These are phyloP conservation scores for Syzygium jambos DNA, from an alignment of 345 rosid species.

Conservation along the genomic window DNA sequence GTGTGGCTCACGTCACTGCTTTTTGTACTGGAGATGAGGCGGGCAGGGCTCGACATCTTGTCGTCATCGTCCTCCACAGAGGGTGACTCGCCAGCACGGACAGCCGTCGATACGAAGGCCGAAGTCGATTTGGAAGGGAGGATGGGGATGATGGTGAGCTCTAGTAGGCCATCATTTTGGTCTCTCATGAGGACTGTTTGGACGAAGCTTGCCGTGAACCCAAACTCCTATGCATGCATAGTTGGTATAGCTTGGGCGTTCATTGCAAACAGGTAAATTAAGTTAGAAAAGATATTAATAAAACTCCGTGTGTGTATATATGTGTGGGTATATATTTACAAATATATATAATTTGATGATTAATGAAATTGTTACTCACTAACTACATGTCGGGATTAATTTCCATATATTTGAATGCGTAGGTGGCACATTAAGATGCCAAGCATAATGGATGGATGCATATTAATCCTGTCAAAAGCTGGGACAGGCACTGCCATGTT, in stretches of 20 bases:
- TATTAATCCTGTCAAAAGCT: slow-evolving; percentile 71
- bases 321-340: too few relatives aligned
- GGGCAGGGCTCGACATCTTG: slow-evolving; percentile 10
- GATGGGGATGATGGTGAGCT: background rate
- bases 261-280: slow-evolving; percentile 18
- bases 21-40: slow-evolving; percentile 58
- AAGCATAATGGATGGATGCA: slow-evolving; percentile 65
- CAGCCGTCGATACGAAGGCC: background rate
- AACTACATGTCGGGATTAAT: background rate
- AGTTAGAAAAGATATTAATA: background rate
- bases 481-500: slow-evolving; percentile 99
- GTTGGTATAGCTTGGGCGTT: slow-evolving; percentile 40
- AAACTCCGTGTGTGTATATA: background rate
- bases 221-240: slow-evolving; percentile 33
- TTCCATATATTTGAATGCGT: background rate
- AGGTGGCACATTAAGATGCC: slow-evolving; percentile 90
- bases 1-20: slow-evolving; percentile 71
- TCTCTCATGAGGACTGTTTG: slow-evolving; percentile 42
- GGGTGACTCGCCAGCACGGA: background rate
- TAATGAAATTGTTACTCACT: background rate
- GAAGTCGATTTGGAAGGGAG: background rate
- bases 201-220: slow-evolving; percentile 35
- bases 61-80: background rate
- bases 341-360: background rate
- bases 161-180: slow-evolving; percentile 23